A percentile compares a stretch with the other conserved stretches of the same genome.
phyloP scores from a whole-genome alignment of 495 filamentous ascomycete species.

The Sphaerosporella brunnea region DNA sequence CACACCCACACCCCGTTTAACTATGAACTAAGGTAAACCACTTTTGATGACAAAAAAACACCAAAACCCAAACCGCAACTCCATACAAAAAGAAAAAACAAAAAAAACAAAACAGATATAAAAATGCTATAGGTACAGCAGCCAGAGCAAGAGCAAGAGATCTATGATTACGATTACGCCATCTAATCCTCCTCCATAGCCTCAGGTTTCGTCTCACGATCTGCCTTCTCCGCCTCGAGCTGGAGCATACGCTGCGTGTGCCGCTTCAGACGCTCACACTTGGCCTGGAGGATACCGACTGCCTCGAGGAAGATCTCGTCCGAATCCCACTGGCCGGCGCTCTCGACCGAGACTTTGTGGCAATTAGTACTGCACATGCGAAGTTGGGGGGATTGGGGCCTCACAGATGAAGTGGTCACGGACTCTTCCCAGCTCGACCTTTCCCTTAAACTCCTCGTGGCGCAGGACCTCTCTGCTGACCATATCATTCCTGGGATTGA shows the following conservation, averaged over 20 bases:
- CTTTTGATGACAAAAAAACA: no score
- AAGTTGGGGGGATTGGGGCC: no score
- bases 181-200: slow-evolving; percentile 7
- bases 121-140: no score
- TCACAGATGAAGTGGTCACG: slow-evolving; percentile 86
- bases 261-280: slow-evolving; percentile 47
- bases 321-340: slow-evolving; percentile 79
- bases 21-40: no score
- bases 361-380: no score
- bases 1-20: no score
- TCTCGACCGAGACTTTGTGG: slow-evolving; percentile 74
- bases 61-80: no score
- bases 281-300: slow-evolving; percentile 65
- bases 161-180: no score
- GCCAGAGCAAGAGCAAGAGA: no score
- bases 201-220: slow-evolving; percentile 7
- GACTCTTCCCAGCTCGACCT: slow-evolving; percentile 78
- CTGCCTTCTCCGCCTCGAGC: slow-evolving; percentile 17
- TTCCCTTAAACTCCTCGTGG: slow-evolving; percentile 82
- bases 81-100: no score
- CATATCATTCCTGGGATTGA: slow-evolving; percentile 70
- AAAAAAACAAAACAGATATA: no score
- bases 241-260: slow-evolving; percentile 32
- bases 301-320: slow-evolving; percentile 81
- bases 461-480: slow-evolving; percentile 83